A percentile compares a stretch with the other conserved stretches of the same genome.
Evolutionary conservation across 768 basidiomycete species (phyloP).

Genomic region (Candolleomyces eurysporus): DNA sequence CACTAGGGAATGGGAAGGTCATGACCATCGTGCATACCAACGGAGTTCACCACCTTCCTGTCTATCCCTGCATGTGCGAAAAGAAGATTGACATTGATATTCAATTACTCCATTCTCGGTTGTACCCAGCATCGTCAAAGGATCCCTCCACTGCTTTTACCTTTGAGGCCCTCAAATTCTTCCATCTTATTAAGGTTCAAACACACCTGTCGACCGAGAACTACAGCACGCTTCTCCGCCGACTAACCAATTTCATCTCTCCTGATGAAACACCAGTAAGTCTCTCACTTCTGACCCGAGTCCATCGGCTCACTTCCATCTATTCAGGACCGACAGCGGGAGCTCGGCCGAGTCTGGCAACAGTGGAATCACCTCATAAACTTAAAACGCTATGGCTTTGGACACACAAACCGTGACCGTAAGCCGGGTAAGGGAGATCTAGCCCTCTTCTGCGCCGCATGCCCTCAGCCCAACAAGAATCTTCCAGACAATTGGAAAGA

Average conservation of each 20-base stretch:
- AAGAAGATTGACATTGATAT: not conserved
- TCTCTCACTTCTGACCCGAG: no score
- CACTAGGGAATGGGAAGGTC: not conserved
- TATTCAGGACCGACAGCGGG: not conserved
- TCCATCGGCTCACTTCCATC: no score
- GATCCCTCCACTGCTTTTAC: not conserved
- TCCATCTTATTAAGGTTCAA: not conserved
- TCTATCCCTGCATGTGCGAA: constrained; percentile 12
- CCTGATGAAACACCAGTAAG: not conserved
- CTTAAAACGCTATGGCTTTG: constrained; percentile 15
- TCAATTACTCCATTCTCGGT: constrained; percentile 11
- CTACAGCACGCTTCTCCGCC: not conserved
- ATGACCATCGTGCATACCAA: constrained; percentile 13
- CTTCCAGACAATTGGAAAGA: constrained; percentile 19
- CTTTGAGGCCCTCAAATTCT: not conserved
- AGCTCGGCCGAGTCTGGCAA: not conserved
- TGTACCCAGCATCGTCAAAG: not conserved
- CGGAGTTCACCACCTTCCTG: constrained; percentile 12
- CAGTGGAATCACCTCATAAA: constrained; percentile 9
- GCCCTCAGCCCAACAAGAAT: constrained; percentile 25
- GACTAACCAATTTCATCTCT: not conserved
- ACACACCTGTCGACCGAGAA: not conserved
- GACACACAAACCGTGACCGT: not conserved
- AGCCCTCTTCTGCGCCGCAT: constrained; percentile 20
- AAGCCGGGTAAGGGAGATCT: constrained; percentile 4